Percentiles rank a stretch among this genome's conserved stretches.
phyloP scores from a whole-genome alignment of 192 early-diverging fungal genomes.

The Coemansia sp. region DNA sequence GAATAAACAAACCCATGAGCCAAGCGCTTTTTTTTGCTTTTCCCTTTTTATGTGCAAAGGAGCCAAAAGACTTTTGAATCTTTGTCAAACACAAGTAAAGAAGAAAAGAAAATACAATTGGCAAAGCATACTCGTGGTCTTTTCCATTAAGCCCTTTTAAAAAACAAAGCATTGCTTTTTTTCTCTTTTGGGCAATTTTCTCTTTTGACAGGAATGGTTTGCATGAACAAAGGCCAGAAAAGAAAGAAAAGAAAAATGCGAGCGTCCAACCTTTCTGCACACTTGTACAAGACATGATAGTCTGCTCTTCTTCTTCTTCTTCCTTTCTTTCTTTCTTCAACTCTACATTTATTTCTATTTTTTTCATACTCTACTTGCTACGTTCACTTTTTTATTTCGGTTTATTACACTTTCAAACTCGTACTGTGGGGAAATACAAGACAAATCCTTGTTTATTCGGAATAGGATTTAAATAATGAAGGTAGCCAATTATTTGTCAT shows the following conservation, averaged over 20 bases:
- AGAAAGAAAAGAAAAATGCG: not conserved
- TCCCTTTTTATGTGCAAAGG: not conserved
- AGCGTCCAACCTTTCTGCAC: not conserved
- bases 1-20: not conserved
- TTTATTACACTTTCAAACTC: not conserved
- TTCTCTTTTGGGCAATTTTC: not conserved
- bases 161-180: not conserved
- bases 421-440: not conserved
- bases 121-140: slow-evolving; percentile 2
- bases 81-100: not conserved
- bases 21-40: not conserved
- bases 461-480: not conserved
- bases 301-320: not conserved
- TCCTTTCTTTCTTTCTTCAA: not conserved
- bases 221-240: slow-evolving; percentile 8
- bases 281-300: not conserved
- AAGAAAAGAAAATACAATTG: not conserved
- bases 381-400: not conserved
- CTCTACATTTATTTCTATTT: not conserved
- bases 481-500: slow-evolving; percentile 4
- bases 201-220: not conserved
- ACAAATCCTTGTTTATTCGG: not conserved
- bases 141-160: not conserved
- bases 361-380: not conserved
- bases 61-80: not conserved